These are phyloP conservation scores for Entophlyctis luteolus DNA, from an alignment of 192 early-diverging fungal genomes.

Conservation along the genomic window DNA sequence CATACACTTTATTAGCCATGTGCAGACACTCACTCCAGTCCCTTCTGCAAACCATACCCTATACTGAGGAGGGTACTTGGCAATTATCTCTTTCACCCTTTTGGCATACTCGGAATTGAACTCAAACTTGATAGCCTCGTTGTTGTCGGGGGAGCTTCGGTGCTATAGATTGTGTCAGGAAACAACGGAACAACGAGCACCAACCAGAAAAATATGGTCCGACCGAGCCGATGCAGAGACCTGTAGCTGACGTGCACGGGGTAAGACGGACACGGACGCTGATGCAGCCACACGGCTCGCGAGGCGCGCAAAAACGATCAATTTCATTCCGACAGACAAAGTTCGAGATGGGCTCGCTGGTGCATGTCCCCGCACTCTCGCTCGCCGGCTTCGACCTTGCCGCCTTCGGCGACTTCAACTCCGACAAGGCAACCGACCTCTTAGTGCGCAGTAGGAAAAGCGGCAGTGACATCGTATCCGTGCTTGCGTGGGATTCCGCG, in stretches of 20 bases:
- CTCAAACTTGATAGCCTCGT: constrained; percentile 78
- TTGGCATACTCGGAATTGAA: constrained; percentile 75
- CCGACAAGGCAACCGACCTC: constrained; percentile 82
- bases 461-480: constrained; percentile 59
- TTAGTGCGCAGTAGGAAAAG: constrained; percentile 63
- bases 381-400: constrained; percentile 34
- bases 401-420: constrained; percentile 84
- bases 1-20: too few relatives aligned
- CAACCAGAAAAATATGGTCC: constrained; percentile 8
- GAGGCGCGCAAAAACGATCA: too few relatives aligned
- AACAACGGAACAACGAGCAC: neutral
- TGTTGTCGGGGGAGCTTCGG: constrained; percentile 44
- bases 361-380: neutral
- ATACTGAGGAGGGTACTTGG: constrained; percentile 95
- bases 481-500: constrained; percentile 32
- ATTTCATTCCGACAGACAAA: too few relatives aligned
- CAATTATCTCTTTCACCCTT: constrained; percentile 79
- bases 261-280: too few relatives aligned
- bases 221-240: neutral
- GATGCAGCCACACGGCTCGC: too few relatives aligned
- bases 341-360: neutral
- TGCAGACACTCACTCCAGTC: too few relatives aligned
- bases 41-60: too few relatives aligned
- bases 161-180: constrained; percentile 23
- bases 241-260: neutral